Evolutionary conservation across 2,329 filamentous ascomycete species (phyloP).

Genomic region (Scedosporium dehoogii): DNA sequence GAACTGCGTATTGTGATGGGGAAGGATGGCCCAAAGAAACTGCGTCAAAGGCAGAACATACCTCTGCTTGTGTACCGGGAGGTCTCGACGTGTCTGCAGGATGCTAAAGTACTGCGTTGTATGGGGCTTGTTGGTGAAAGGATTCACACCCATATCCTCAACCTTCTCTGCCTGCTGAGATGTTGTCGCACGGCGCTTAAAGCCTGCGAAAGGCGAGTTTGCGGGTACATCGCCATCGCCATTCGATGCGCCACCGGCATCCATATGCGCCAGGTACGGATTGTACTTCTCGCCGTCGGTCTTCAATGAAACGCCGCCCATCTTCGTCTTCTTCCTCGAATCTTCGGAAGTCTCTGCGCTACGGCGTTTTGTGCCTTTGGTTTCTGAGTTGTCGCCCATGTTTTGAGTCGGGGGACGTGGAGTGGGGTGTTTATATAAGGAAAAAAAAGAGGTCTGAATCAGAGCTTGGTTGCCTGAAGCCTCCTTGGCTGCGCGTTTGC

Average conservation of each 20-base stretch:
- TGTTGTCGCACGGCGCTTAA: conserved; percentile 74
- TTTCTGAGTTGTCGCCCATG: conserved; percentile 27
- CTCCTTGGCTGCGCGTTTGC: no score
- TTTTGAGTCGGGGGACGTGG: no score
- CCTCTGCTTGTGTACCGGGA: conserved; percentile 89
- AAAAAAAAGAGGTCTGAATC: no score
- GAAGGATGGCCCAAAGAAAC: background rate
- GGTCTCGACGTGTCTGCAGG: conserved; percentile 67
- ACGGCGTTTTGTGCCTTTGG: conserved; percentile 30
- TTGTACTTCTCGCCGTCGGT: conserved; percentile 43
- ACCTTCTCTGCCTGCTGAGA: conserved; percentile 60
- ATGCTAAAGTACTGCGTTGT: conserved; percentile 86
- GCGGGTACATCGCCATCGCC: conserved; percentile 23
- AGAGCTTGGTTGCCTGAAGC: no score
- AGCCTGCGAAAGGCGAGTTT: conserved; percentile 47
- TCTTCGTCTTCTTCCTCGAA: conserved; percentile 34
- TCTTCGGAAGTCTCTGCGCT: conserved; percentile 32
- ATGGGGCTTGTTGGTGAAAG: conserved; percentile 71
- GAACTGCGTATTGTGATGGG: background rate
- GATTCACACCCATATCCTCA: conserved; percentile 74
- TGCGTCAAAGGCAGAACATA: conserved; percentile 25
- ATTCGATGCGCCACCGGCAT: conserved; percentile 42
- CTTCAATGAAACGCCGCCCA: conserved; percentile 12
- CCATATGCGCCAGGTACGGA: conserved; percentile 86
- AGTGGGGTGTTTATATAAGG: no score